These are phyloP conservation scores for Ogataea hybrid DNA, from an alignment of 1,139 yeast species.

Conservation along the genomic window DNA sequence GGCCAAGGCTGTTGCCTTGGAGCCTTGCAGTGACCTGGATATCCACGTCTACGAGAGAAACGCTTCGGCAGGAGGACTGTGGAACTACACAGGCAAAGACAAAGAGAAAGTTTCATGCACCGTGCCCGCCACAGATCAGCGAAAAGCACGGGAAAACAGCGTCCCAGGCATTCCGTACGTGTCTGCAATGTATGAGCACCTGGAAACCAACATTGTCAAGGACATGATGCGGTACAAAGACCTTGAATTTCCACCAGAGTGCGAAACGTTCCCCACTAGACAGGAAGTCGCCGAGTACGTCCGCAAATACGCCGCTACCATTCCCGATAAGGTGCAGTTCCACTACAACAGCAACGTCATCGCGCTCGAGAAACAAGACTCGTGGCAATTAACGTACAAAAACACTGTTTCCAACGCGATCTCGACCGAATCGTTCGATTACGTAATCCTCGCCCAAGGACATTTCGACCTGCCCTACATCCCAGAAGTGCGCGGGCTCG, in stretches of 20 bases:
- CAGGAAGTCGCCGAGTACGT: conserved; percentile 40
- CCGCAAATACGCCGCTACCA: conserved; percentile 34
- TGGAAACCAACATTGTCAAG: conserved; percentile 47
- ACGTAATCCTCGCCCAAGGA: conserved; percentile 47
- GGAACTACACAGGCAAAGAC: conserved; percentile 39
- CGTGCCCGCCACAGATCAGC: conserved; percentile 29
- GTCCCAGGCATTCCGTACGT: conserved; percentile 31
- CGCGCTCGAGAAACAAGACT: conserved; percentile 23
- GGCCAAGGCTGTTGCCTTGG: conserved; percentile 46
- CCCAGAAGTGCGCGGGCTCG: conserved; percentile 43
- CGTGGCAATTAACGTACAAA: conserved; percentile 29
- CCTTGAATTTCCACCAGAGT: conserved; percentile 35
- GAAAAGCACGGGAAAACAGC: conserved; percentile 17
- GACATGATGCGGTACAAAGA: conserved; percentile 44
- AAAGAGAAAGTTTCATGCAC: conserved; percentile 26
- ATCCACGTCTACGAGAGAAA: conserved; percentile 41
- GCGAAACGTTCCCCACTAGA: conserved; percentile 39
- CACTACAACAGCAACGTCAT: conserved; percentile 31
- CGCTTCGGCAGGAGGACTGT: conserved; percentile 45
- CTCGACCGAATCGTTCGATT: conserved; percentile 35
- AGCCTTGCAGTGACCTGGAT: conserved; percentile 34
- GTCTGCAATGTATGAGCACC: conserved; percentile 46
- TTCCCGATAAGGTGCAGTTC: conserved; percentile 34
- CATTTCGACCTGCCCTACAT: conserved; percentile 46
- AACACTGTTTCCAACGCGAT: not conserved